Conservation (phyloP, 192 early-diverging fungal genomes). For the Coemansia sp. region DNA sequence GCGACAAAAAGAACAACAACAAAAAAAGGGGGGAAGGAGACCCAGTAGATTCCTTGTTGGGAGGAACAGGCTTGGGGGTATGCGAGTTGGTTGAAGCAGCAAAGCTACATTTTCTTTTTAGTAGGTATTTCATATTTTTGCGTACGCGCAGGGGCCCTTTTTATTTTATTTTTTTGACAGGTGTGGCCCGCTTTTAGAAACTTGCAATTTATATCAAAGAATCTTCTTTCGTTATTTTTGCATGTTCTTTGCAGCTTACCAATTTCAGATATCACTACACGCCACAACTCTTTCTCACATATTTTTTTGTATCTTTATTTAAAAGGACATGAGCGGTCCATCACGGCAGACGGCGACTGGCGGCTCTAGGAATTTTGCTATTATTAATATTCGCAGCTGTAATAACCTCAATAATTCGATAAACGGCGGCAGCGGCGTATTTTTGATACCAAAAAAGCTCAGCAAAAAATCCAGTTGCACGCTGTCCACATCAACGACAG, state of each 20-base stretch:
- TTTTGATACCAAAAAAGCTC: conserved; percentile 4
- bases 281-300: not conserved
- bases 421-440: conserved; percentile 3
- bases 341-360: conserved; percentile 1
- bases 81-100: conserved; percentile 1
- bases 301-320: not conserved
- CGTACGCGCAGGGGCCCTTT: not conserved
- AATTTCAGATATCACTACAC: not conserved
- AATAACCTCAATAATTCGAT: not conserved
- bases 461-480: conserved; percentile 31
- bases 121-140: not conserved
- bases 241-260: not conserved
- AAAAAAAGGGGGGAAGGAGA: not conserved
- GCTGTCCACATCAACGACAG: conserved; percentile 4
- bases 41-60: conserved; percentile 2
- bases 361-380: conserved; percentile 15
- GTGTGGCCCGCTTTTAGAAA: not conserved
- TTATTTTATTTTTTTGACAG: not conserved
- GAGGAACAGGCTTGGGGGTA: not conserved
- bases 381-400: conserved; percentile 34
- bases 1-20: not conserved
- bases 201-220: not conserved
- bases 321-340: conserved; percentile 1
- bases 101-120: not conserved
- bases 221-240: not conserved